Evolutionary conservation across 495 filamentous ascomycete species (phyloP), one percentile per base, ranked within the genome.

Genomic region (Aspergillus coremiiformis): DNA sequence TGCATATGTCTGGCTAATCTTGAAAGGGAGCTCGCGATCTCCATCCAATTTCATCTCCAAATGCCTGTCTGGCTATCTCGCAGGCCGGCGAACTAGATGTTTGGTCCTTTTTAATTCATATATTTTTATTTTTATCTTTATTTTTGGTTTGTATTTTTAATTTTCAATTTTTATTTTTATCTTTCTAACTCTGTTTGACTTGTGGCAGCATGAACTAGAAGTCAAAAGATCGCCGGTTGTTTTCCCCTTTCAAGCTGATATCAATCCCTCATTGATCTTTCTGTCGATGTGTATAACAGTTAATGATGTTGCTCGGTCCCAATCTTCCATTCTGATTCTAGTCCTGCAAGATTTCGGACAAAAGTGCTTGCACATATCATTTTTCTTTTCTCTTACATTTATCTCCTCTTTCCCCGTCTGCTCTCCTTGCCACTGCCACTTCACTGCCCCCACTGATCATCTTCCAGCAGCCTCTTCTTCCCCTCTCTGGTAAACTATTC

Each of bases 1-100:
- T 42, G 50, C 46, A 27, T 39, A n/a, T n/a, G 27, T 47, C 47
- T 58, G 58, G 59, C 50, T 62, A 49, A 49, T 54, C 47, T 30
- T 44, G 44, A 49, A 41, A 53, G 51, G 42, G 56, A 47, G 47
- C 43, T 21, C 49, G 29, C 10, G 21, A 50, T 27, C 49, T 43
- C 46, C 44, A 54, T 51, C 39, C 51, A 33, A 44, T 52, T 37
- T 39, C 37, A 52, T 29, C 39, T 54, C 49, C 46, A 56, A 53
- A n/a, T 44, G 47, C 39, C 51, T 51, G 39, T 24, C 49, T 54
- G 21, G 49, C 44, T 49, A 33, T 42, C 39, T 32, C 39, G 49
- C 44, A 50, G 46, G 39, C 51, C 44, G 48, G 37, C 41, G 37
- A 45, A 37, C 50, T 56, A 32, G 42, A 21, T 50, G 37, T 21